A percentile compares a stretch with the other conserved stretches of the same genome.
Evolutionary conservation across 257 asterid species (phyloP).

Genomic region (Lycium barbarum): DNA sequence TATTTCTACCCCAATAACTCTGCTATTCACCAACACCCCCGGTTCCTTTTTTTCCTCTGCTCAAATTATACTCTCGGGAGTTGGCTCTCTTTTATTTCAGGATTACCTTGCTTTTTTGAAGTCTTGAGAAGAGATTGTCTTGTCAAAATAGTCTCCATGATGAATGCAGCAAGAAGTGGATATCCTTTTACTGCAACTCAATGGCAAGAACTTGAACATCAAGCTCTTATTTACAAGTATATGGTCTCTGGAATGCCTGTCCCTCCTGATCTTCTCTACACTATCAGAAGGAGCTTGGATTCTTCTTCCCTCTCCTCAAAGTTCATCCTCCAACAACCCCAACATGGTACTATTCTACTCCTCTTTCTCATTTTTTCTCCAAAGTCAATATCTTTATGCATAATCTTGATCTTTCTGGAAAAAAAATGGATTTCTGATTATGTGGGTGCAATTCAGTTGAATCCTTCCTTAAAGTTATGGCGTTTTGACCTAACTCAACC

Average conservation of each 20-base stretch:
- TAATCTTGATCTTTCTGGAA: background rate
- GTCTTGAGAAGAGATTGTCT: background rate
- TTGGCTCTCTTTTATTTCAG: background rate
- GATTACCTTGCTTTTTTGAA: background rate
- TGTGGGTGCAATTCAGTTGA: too few relatives aligned
- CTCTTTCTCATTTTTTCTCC: background rate
- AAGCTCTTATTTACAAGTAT: slow-evolving; percentile 86
- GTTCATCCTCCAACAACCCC: slow-evolving; percentile 66
- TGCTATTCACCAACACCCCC: slow-evolving; percentile 26
- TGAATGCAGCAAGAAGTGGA: slow-evolving; percentile 55
- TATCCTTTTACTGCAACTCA: slow-evolving; percentile 81
- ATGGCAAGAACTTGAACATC: slow-evolving; percentile 94
- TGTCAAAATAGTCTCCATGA: slow-evolving; percentile 34
- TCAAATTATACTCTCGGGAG: background rate
- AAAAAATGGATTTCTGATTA: too few relatives aligned
- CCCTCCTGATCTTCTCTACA: slow-evolving; percentile 87
- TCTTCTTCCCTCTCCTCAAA: slow-evolving; percentile 58
- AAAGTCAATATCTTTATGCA: background rate
- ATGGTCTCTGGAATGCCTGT: slow-evolving; percentile 81
- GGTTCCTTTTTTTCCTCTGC: background rate
- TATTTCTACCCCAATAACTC: slow-evolving; percentile 19
- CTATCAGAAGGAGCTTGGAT: slow-evolving; percentile 66
- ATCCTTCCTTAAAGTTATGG: too few relatives aligned
- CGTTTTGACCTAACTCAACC: too few relatives aligned
- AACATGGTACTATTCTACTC: slow-evolving; percentile 38